Conservation (phyloP, 2,329 filamentous ascomycete species). For the Pseudogymnoascus sp. region DNA sequence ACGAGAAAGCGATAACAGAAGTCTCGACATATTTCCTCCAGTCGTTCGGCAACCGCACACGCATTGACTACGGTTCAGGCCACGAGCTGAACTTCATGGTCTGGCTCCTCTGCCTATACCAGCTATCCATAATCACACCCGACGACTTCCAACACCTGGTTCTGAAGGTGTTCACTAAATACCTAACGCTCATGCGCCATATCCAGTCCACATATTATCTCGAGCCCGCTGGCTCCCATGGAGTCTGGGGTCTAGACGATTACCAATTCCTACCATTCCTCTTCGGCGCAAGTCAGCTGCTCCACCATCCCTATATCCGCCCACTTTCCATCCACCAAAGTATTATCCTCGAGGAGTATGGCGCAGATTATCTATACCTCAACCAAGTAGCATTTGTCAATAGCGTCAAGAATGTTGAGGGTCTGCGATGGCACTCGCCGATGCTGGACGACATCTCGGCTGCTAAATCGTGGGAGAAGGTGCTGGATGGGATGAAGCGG, state of each 20-base stretch:
- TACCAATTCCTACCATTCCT: conserved; percentile 96
- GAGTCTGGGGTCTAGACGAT: conserved; percentile 96
- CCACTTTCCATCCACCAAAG: conserved; percentile 80
- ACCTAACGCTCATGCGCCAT: conserved; percentile 78
- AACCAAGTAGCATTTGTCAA: conserved; percentile 93
- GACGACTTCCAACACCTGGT: conserved; percentile 68
- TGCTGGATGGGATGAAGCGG: conserved; percentile 88
- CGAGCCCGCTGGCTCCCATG: conserved; percentile 92
- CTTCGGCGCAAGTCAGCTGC: conserved; percentile 84
- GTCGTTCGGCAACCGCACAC: conserved; percentile 75
- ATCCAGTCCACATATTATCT: conserved; percentile 93
- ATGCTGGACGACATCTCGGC: conserved; percentile 98
- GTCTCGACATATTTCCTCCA: conserved; percentile 73
- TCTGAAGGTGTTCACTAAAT: conserved; percentile 72
- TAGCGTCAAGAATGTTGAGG: conserved; percentile 91
- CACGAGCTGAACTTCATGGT: conserved; percentile 97
- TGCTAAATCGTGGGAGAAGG: conserved; percentile 83
- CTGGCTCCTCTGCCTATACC: conserved; percentile 91
- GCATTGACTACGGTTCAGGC: conserved; percentile 95
- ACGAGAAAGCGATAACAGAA: conserved; percentile 56
- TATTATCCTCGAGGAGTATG: conserved; percentile 80
- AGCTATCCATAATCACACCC: conserved; percentile 58
- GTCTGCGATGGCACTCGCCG: conserved; percentile 89
- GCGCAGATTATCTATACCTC: conserved; percentile 78
- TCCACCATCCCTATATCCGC: conserved; percentile 76